These are phyloP conservation scores for Solanum bukasovii DNA, from an alignment of 257 asterid species.

Conservation along the genomic window DNA sequence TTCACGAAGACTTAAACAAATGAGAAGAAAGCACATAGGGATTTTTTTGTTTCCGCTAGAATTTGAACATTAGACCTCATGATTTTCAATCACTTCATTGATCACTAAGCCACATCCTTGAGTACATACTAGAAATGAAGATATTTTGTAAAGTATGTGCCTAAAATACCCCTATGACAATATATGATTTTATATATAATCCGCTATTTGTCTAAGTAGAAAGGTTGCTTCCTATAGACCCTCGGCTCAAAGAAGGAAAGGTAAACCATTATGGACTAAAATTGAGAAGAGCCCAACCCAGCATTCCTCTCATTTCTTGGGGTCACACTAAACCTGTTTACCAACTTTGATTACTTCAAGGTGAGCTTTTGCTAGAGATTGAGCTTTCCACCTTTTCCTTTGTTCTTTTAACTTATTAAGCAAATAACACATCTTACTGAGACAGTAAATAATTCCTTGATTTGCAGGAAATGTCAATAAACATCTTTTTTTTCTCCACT, in stretches of 20 bases:
- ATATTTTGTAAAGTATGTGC: background rate
- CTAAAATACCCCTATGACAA: background rate
- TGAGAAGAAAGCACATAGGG: background rate
- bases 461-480: constrained; percentile 34
- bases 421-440: background rate
- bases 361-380: constrained; percentile 19
- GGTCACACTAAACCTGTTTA: background rate
- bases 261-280: background rate
- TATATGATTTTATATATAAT: background rate
- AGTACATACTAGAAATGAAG: background rate
- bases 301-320: background rate
- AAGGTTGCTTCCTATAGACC: background rate
- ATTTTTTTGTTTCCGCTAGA: background rate
- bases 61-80: background rate
- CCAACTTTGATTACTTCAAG: constrained; percentile 8
- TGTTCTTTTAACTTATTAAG: background rate
- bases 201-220: background rate
- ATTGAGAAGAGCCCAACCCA: background rate
- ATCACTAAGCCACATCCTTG: background rate
- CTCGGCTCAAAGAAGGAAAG: background rate
- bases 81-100: background rate
- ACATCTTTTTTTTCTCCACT: constrained; percentile 47
- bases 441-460: background rate
- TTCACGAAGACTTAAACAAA: background rate
- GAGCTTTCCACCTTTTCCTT: background rate